Conservation (phyloP, 1,284 basidiomycete genomes). For the Phellinidium pouzarii region DNA sequence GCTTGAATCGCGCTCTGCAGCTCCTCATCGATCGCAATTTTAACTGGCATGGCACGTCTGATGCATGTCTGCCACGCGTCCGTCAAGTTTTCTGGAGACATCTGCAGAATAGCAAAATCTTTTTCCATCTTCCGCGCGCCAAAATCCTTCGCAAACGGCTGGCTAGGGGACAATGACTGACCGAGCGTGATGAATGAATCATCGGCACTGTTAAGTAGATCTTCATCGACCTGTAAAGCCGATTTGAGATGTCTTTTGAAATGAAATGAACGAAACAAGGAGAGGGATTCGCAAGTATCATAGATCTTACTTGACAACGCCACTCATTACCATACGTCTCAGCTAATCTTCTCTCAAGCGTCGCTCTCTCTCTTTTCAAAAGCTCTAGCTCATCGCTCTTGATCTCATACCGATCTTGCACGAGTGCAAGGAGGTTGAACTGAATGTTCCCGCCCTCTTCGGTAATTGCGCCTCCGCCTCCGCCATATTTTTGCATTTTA, state of each 20-base stretch:
- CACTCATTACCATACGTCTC: conserved; percentile 31
- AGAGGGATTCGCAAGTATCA: background rate
- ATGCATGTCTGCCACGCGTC: conserved; percentile 43
- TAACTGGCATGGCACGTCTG: conserved; percentile 34
- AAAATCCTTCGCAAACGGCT: conserved; percentile 38
- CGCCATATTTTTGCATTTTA: conserved; percentile 53
- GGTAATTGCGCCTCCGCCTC: conserved; percentile 21
- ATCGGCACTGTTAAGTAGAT: conserved; percentile 27
- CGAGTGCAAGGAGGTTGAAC: conserved; percentile 54
- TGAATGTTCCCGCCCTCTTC: conserved; percentile 42
- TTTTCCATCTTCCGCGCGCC: conserved; percentile 37
- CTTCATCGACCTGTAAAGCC: conserved; percentile 33
- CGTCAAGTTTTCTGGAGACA: conserved; percentile 33
- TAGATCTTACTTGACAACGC: conserved; percentile 32
- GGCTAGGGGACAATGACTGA: conserved; percentile 23
- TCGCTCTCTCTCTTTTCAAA: conserved; percentile 39
- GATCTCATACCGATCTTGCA: conserved; percentile 42
- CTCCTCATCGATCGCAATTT: conserved; percentile 46
- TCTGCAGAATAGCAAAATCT: conserved; percentile 39
- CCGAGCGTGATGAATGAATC: conserved; percentile 31
- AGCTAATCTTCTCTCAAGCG: conserved; percentile 40
- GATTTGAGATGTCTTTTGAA: background rate
- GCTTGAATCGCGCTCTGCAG: conserved; percentile 35
- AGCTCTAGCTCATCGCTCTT: conserved; percentile 48
- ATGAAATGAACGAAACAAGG: no score